These are phyloP conservation scores for Coemansia sp. DNA, from an alignment of 192 early-diverging fungal genomes.

Conservation along the genomic window DNA sequence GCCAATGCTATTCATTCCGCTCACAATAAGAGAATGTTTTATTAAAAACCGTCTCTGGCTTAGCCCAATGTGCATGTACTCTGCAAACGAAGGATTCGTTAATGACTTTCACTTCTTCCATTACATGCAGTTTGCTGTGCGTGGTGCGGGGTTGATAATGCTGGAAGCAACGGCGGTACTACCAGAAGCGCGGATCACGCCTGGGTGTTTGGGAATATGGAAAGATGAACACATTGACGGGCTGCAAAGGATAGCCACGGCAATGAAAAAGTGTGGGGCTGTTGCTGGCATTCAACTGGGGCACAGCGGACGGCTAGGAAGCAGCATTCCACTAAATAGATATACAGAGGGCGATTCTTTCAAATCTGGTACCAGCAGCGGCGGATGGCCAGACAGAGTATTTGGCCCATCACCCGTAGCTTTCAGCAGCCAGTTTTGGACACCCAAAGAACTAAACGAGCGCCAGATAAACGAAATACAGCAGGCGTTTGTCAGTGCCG, in stretches of 20 bases:
- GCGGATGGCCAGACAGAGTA: constrained; percentile 75
- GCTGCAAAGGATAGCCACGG: constrained; percentile 42
- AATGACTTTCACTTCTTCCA: constrained; percentile 67
- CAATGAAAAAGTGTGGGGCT: constrained; percentile 62
- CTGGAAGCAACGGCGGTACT: constrained; percentile 76
- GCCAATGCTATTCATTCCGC: constrained; percentile 64
- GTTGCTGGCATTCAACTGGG: constrained; percentile 73
- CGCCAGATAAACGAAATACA: constrained; percentile 67
- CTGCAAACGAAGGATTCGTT: constrained; percentile 61
- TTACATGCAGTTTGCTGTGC: constrained; percentile 65
- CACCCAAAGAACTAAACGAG: constrained; percentile 59
- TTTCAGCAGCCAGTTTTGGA: constrained; percentile 34
- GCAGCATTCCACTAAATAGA: constrained; percentile 27
- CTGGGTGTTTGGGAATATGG: constrained; percentile 78
- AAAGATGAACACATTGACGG: constrained; percentile 71
- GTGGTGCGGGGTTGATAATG: constrained; percentile 77
- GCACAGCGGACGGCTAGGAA: constrained; percentile 80
- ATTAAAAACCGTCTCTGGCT: constrained; percentile 77
- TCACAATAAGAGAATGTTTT: constrained; percentile 62
- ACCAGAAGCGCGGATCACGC: constrained; percentile 77
- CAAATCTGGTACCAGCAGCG: constrained; percentile 25
- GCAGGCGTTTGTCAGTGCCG: constrained; percentile 63
- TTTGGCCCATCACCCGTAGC: constrained; percentile 61
- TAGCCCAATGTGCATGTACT: constrained; percentile 87
- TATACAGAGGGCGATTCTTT: constrained; percentile 43